Evolutionary conservation across 108 stramenopile species (phyloP), one percentile per base, ranked within the genome.

Genomic region (Skeletonema potamos): DNA sequence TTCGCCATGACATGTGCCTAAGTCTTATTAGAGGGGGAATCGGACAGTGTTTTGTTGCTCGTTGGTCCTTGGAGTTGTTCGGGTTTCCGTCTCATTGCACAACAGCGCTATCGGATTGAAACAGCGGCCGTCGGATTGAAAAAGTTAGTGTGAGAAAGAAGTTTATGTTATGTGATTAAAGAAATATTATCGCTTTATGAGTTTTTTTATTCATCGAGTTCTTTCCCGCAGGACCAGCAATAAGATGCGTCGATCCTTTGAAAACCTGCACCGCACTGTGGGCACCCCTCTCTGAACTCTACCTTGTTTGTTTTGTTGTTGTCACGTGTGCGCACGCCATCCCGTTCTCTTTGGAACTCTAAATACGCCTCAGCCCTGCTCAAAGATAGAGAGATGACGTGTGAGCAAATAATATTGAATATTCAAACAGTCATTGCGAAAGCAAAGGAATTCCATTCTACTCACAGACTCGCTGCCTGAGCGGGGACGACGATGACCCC

Each of bases 401-500:
- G 15, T 41, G 39, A 41, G 39, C n/a, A n/a, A n/a, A n/a, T 4
- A 41, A 15, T 15, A 2, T n/a, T 15, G 15, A 2, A 15, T 10
- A 41, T n/a, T 3, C 39, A 41, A 41, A n/a, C 15, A 41, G n/a
- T 32, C 4, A 32, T n/a, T n/a, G 39, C 15, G 10, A n/a, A n/a
- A 3, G 15, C 39, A 41, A 41, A 41, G 15, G n/a, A n/a, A 0
- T 0, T 10, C 0, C 10, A 6, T 36, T 41, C 3, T 41, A 41
- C 39, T 41, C 39, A 41, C 39, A 89, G 63, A 24, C 41, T 57
- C 4, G 86, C 88, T 6, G 84, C 86, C 63, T 92, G 91, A 0
- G 87, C 89, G 7, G 93, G 93, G 48, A 94, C 84, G 17, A 94
- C 66, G 0, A 89, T 88, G 7, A 92, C 85, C 15, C 93, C 93